Base-by-base conservation (phyloP, 2,329 filamentous ascomycete species). In the Gremmenia infestans region DNA sequence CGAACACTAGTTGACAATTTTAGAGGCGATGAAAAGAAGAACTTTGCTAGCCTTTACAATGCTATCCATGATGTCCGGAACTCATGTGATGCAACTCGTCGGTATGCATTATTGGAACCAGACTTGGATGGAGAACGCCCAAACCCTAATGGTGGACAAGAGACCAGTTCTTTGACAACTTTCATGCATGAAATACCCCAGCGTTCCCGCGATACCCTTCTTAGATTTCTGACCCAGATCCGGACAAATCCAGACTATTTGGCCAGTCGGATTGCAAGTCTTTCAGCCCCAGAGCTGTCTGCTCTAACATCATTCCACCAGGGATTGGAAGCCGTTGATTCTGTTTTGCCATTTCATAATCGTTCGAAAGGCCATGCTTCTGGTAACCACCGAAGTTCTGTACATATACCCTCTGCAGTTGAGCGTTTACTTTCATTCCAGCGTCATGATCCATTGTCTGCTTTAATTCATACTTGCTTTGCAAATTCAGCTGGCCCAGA, bases 391-490 rank as follows among this genome's bases (percentile, higher is more conserved):
- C 78, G 76, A 62, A 71, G 66, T 65, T 70, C 72, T 54, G 72
- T 75, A 49, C 73, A 76, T 63, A 71, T 74, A 61, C 76, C 81
- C 60, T 85, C 79, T 61, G 85, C 89, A 58, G 87, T 96, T 66
- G 90, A 96, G 71, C 86, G 89, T 67, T 82, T 94, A 60, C 78
- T 95, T 65, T 92, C 89, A 51, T 95, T 97, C 70, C 91, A 96
- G 73, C 82, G 92, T 66, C 89, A 92, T 68, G 90, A 96, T 70
- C 87, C 91, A 9, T 77, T 97, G 50, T 91, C 90, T 59, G 86
- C 88, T 55, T 80, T 97, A 62, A 83, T 96, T 59, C 89, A 94
- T 74, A 93, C 91, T 63, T 88, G 90, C 70, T 96, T 95, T 78
- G 89, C 90, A 72, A 90, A 91, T 69, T 92, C 89, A 17, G 83